Conservation (phyloP, 352 stramenopile species). For the Pythium pyrilobum region DNA sequence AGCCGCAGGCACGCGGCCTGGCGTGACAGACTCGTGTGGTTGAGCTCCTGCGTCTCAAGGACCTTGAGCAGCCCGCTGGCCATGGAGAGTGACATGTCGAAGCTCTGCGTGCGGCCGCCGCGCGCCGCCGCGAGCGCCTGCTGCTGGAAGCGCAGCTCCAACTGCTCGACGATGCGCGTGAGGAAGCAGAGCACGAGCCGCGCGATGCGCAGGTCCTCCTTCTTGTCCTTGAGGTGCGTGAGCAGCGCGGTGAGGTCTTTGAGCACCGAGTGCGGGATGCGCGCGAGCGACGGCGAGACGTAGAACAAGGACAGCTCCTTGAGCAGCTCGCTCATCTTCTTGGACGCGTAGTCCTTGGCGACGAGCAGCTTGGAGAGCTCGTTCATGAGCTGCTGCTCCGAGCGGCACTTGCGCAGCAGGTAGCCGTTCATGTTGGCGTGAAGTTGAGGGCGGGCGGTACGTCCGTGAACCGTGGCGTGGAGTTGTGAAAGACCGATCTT, state of each 20-base stretch:
- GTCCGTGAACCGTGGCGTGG: not conserved
- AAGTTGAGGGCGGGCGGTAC: too few relatives aligned
- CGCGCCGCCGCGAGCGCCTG: not conserved
- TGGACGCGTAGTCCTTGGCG: constrained; percentile 56
- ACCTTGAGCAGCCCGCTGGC: constrained; percentile 38
- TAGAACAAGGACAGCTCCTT: constrained; percentile 74
- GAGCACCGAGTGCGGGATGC: constrained; percentile 58
- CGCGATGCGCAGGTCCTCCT: constrained; percentile 68
- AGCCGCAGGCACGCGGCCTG: constrained; percentile 51
- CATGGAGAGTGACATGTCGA: constrained; percentile 38
- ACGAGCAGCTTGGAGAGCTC: constrained; percentile 60
- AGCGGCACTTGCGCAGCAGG: constrained; percentile 62
- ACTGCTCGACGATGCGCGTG: constrained; percentile 55
- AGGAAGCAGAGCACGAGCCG: constrained; percentile 59
- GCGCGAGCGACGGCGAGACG: constrained; percentile 39
- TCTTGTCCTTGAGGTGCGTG: constrained; percentile 75
- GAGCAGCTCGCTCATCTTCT: constrained; percentile 64
- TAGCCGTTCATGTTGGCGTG: constrained; percentile 66
- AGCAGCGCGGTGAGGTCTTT: constrained; percentile 59
- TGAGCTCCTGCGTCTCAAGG: constrained; percentile 47
- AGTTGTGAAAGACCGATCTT: not conserved
- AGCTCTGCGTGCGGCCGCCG: constrained; percentile 34
- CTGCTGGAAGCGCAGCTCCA: constrained; percentile 36
- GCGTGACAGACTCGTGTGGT: constrained; percentile 36
- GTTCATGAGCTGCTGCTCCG: constrained; percentile 81